A percentile compares a stretch with the other conserved stretches of the same genome.
Evolutionary conservation across 2,329 filamentous ascomycete genomes (phyloP).

Genomic region (Fusarium tjaetaba): DNA sequence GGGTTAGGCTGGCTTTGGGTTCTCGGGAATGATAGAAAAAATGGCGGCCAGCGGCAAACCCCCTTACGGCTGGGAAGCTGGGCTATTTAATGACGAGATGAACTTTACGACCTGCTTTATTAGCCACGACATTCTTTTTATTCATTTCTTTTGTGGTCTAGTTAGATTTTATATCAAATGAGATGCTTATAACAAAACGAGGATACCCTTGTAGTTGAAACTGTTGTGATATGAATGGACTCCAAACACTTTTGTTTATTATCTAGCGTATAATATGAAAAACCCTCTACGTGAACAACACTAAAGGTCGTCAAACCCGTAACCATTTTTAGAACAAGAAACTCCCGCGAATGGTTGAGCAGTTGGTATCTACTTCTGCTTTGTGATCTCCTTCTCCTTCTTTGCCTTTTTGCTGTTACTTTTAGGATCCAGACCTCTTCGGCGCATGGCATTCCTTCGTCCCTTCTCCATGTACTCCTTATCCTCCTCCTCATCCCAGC

Average conservation of each 20-base stretch:
- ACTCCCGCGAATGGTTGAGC: conserved; percentile 23
- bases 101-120: conserved; percentile 42
- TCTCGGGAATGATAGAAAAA: conserved; percentile 43
- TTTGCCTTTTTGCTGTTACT: conserved; percentile 53
- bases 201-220: not conserved
- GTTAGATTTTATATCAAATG: conserved; percentile 22
- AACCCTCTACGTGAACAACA: conserved; percentile 24
- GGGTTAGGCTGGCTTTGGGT: conserved; percentile 20
- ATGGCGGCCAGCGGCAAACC: conserved; percentile 31
- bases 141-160: conserved; percentile 10
- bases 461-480: conserved; percentile 75
- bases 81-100: conserved; percentile 44
- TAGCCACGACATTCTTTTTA: conserved; percentile 13
- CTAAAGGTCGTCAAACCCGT: conserved; percentile 20
- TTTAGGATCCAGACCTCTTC: conserved; percentile 78
- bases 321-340: conserved; percentile 32
- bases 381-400: conserved; percentile 44
- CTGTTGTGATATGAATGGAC: not conserved
- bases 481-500: conserved; percentile 80
- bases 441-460: conserved; percentile 77
- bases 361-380: conserved; percentile 37
- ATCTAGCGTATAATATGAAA: conserved; percentile 26
- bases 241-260: conserved; percentile 22
- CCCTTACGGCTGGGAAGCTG: conserved; percentile 26
- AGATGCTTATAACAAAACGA: conserved; percentile 6